Evolutionary conservation across 163 green algal species (phyloP).

Genomic region (Chlamydomonas reinhardtii): DNA sequence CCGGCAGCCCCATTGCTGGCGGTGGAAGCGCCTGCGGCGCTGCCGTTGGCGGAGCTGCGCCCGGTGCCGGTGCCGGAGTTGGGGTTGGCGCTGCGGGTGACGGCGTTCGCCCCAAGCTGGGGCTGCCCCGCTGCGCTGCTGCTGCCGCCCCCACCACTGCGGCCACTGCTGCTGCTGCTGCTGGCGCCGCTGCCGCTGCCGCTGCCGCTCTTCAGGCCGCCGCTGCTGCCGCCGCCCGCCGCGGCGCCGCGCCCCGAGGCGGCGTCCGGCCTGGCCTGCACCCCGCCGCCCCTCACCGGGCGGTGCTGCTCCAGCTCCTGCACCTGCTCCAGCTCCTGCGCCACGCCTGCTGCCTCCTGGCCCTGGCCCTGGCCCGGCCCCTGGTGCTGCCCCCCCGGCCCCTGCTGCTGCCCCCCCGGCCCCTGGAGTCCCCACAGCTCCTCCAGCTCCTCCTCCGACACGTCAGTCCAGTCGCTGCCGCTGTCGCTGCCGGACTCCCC

Average conservation of each 20-base stretch:
- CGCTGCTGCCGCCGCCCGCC: neutral
- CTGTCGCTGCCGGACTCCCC: neutral
- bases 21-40: too few species aligned
- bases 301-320: too few species aligned
- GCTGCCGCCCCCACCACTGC: neutral
- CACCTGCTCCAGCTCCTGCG: neutral
- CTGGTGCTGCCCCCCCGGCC: neutral
- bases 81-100: too few species aligned
- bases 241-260: too few species aligned
- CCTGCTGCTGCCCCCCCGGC: too few species aligned
- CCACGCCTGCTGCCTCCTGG: neutral
- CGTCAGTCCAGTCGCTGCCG: slow-evolving; percentile 2
- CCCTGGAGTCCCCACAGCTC: too few species aligned
- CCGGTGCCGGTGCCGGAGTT: too few species aligned
- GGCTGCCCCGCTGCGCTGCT: neutral
- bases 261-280: too few species aligned
- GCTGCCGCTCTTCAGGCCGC: neutral
- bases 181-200: neutral
- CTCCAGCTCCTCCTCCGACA: neutral
- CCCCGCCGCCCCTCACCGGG: too few species aligned
- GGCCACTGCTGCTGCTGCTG: neutral
- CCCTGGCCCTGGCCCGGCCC: neutral
- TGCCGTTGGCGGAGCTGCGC: too few species aligned
- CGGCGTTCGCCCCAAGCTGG: too few species aligned
- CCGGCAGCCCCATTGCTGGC: too few species aligned